A percentile compares a stretch with the other conserved stretches of the same genome.
These are phyloP conservation scores for Phytophthora ohioensis DNA, from an alignment of 352 stramenopile genomes.

Conservation along the genomic window DNA sequence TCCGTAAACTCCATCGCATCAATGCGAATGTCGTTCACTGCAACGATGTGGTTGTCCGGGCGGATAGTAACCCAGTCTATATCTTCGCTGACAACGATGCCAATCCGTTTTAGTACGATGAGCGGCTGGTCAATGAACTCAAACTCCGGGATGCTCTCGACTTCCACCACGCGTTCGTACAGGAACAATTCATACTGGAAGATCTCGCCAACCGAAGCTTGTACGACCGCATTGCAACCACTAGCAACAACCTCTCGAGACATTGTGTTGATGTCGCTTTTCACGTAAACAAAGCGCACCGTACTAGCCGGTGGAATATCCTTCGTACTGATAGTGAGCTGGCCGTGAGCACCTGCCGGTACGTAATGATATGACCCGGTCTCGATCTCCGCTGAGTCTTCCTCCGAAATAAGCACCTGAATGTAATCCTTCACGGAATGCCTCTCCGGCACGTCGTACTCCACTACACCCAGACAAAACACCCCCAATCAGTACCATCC, in stretches of 20 bases:
- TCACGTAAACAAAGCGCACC: slow-evolving; percentile 88
- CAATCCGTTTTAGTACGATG: slow-evolving; percentile 88
- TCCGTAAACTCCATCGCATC: slow-evolving; percentile 85
- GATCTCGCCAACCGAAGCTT: slow-evolving; percentile 86
- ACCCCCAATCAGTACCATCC: slow-evolving; percentile 5
- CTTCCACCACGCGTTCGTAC: slow-evolving; percentile 89
- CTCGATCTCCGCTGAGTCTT: slow-evolving; percentile 77
- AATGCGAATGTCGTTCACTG: slow-evolving; percentile 89
- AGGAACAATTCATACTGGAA: slow-evolving; percentile 91
- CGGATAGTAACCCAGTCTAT: slow-evolving; percentile 87
- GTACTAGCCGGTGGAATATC: slow-evolving; percentile 71
- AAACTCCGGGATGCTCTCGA: slow-evolving; percentile 88
- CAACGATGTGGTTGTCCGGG: slow-evolving; percentile 88
- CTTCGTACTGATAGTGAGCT: slow-evolving; percentile 84
- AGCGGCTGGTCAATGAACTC: slow-evolving; percentile 89
- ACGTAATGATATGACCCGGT: slow-evolving; percentile 86
- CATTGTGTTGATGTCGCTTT: slow-evolving; percentile 90
- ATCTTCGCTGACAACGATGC: slow-evolving; percentile 72
- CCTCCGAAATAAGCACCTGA: slow-evolving; percentile 80
- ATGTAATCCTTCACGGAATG: slow-evolving; percentile 91
- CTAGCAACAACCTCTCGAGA: slow-evolving; percentile 84
- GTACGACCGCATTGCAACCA: slow-evolving; percentile 85
- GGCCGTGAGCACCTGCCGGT: slow-evolving; percentile 61
- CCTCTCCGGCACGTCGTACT: slow-evolving; percentile 81
- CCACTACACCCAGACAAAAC: slow-evolving; percentile 51